Percentiles rank a stretch among this genome's conserved stretches.
Evolutionary conservation across 179 eudicot species (phyloP).

Genomic region (Silene vulgaris): DNA sequence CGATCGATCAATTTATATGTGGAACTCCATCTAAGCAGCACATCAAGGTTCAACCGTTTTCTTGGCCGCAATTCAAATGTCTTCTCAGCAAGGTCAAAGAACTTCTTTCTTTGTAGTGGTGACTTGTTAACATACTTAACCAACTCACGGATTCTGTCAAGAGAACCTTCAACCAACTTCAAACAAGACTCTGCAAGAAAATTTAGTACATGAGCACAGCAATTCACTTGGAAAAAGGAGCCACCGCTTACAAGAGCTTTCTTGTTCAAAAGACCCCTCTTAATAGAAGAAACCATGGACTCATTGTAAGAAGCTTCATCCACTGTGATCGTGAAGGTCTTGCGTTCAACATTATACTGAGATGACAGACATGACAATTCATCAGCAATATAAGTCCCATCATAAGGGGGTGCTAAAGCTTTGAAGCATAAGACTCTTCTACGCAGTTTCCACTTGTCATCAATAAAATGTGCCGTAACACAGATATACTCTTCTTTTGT

Average conservation of each 20-base stretch:
- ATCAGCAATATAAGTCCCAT: conserved; percentile 37
- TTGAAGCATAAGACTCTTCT: conserved; percentile 38
- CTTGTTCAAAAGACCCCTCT: conserved; percentile 37
- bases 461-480: conserved; percentile 39
- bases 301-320: conserved; percentile 34
- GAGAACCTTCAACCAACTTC: conserved; percentile 33
- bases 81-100: conserved; percentile 45
- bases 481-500: conserved; percentile 42
- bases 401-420: conserved; percentile 43
- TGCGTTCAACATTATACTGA: conserved; percentile 39
- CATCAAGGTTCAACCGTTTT: conserved; percentile 38
- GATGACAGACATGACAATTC: conserved; percentile 41
- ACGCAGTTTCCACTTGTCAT: conserved; percentile 36
- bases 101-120: conserved; percentile 43
- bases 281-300: conserved; percentile 31
- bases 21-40: conserved; percentile 39
- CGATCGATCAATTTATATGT: conserved; percentile 43
- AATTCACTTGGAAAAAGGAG: conserved; percentile 36
- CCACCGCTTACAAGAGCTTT: conserved; percentile 29
- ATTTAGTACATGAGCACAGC: conserved; percentile 35
- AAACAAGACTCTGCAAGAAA: conserved; percentile 36
- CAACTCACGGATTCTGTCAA: conserved; percentile 42
- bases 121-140: conserved; percentile 43
- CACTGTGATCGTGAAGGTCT: conserved; percentile 38
- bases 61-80: conserved; percentile 36